phyloP scores from a whole-genome alignment of 2,329 filamentous ascomycete species.

The Leptographium procerum region DNA sequence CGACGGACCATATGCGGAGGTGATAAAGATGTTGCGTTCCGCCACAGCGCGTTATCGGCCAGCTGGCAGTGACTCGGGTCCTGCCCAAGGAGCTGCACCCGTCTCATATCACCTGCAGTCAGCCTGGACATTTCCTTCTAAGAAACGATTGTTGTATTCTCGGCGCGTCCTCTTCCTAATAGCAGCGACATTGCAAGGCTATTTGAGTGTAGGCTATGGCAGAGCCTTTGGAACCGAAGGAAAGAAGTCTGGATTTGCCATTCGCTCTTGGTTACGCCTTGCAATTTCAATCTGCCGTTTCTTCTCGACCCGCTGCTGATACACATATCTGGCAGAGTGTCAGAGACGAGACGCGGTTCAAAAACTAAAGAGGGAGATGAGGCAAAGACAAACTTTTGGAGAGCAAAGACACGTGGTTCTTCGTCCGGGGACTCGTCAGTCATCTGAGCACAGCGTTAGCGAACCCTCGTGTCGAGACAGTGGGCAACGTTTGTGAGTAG shows the following conservation, averaged over 20 bases:
- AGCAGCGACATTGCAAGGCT: neutral
- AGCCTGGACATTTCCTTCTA: too few species aligned
- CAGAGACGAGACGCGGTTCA: neutral
- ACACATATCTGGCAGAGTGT: constrained; percentile 55
- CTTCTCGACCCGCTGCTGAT: constrained; percentile 70
- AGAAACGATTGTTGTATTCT: too few species aligned
- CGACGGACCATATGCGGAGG: too few species aligned
- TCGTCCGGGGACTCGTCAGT: constrained; percentile 34
- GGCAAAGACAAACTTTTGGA: constrained; percentile 57
- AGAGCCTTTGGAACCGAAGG: constrained; percentile 66
- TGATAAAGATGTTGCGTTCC: too few species aligned
- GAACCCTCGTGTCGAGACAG: neutral
- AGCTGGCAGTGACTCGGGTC: too few species aligned
- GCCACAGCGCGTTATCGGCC: too few species aligned
- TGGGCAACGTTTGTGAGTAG: neutral
- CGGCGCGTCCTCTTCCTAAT: too few species aligned
- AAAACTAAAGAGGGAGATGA: neutral
- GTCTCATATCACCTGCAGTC: too few species aligned
- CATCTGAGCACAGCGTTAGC: constrained; percentile 7
- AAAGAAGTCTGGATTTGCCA: constrained; percentile 69
- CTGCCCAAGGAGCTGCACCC: too few species aligned
- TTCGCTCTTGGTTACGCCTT: constrained; percentile 67
- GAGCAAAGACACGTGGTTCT: constrained; percentile 67
- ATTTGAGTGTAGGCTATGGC: constrained; percentile 18
- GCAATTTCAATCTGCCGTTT: constrained; percentile 65